Conservation (phyloP, 1,284 basidiomycete genomes). For the Austropuccinia psidii region DNA sequence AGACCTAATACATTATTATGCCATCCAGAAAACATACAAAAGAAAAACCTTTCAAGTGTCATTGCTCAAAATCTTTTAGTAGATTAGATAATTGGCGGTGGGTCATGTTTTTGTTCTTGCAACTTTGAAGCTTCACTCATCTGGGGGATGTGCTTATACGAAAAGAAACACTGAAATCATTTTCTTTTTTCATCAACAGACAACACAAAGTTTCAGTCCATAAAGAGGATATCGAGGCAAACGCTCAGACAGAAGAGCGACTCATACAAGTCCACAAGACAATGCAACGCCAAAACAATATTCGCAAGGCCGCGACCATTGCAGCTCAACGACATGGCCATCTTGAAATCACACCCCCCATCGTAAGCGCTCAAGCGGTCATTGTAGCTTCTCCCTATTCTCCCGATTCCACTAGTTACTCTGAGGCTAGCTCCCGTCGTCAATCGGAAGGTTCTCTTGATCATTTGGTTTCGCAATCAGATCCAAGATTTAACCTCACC, state of each 20-base stretch:
- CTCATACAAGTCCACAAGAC: conserved; percentile 24
- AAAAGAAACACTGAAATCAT: neutral
- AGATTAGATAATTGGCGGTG: conserved; percentile 35
- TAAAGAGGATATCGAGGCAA: neutral
- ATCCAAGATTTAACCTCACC: too few relatives aligned
- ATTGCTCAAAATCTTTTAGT: conserved; percentile 30
- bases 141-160: too few relatives aligned
- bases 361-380: too few relatives aligned
- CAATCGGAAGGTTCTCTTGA: too few relatives aligned
- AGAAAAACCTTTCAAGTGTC: conserved; percentile 34
- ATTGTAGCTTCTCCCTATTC: too few relatives aligned
- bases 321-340: neutral
- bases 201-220: conserved; percentile 33
- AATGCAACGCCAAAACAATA: conserved; percentile 31
- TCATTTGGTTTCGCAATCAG: too few relatives aligned
- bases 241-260: conserved; percentile 16
- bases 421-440: too few relatives aligned
- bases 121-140: neutral
- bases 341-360: neutral
- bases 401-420: too few relatives aligned
- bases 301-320: conserved; percentile 4
- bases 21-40: conserved; percentile 24
- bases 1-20: neutral
- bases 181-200: neutral
- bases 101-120: neutral